Evolutionary conservation across 139 green algal genomes (phyloP), one percentile per base, ranked within the genome.

Genomic region (Volvox africanus): DNA sequence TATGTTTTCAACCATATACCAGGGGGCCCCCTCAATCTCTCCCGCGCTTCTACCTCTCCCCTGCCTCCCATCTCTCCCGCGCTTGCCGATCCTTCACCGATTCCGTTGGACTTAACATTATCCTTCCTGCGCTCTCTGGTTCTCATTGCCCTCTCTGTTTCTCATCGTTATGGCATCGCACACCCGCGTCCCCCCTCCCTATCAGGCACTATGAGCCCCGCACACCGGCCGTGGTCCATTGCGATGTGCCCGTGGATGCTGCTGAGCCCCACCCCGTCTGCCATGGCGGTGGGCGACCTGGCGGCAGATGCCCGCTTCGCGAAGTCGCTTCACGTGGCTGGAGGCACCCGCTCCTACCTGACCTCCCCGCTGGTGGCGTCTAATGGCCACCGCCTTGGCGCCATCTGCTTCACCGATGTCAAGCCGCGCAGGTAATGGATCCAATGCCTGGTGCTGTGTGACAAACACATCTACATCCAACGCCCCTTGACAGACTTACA

Each of bases 331-430:
- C 84, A 88, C 77, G 76, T 84, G 24, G 28, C 32, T 44, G 68
- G 22, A 6, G 96, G 97, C 32, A 93, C 91, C 1, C 91, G 94
- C 5, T 96, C 97, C 92, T 98, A 98, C 92, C 95, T 96, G 16
- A 95, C 95, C 67, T 92, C 94, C 0, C 96, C 96, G 17, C 90
- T 98, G 61, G 89, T 97, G 6, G 96, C 94, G 2, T 93, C 88
- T 30, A 95, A 94, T 36, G 94, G 94, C 17, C 92, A 95, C 36
- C 87, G 95, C 33, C 92, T 97, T 65, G 96, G 96, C 14, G 93
- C 95, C 28, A 90, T 97, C 82, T 95, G 87, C 80, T 84, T 97
- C 68, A 96, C 96, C 24, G 96, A 98, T 88, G 89, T 26, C 22
- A 87, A 92, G 82, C 95, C 96, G 36, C 95, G 94, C 69, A 82